Evolutionary conservation across 177 flowering plant species (phyloP).

Genomic region (Vitis hybrid): DNA sequence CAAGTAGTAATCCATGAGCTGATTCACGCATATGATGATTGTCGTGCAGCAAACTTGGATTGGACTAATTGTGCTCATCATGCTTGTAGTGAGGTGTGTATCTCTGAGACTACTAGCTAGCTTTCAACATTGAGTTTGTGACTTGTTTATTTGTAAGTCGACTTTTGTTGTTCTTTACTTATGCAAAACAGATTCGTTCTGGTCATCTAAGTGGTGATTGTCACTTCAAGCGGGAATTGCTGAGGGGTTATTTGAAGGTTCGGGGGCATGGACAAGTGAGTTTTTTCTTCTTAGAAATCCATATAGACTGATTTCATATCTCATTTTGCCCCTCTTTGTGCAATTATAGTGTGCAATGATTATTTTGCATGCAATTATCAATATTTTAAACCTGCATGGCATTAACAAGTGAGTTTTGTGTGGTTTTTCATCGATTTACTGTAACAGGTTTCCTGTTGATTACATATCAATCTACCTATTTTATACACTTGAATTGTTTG

Average conservation of each 20-base stretch:
- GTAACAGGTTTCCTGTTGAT: no score
- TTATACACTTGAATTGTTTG: no score
- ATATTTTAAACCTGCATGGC: no score
- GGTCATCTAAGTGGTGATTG: constrained; percentile 97
- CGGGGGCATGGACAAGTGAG: constrained; percentile 94
- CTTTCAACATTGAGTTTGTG: background rate
- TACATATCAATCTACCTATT: no score
- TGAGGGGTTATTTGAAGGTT: constrained; percentile 74
- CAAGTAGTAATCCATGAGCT: constrained; percentile 88
- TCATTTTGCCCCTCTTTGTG: no score
- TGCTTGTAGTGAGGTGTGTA: constrained; percentile 87
- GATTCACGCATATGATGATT: constrained; percentile 94
- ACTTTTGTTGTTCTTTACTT: background rate
- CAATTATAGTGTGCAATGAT: no score
- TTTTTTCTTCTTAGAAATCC: constrained; percentile 2
- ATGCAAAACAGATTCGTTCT: constrained; percentile 69
- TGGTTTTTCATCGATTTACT: no score
- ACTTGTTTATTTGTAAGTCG: background rate
- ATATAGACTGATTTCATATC: no score
- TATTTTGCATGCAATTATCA: no score
- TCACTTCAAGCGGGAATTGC: constrained; percentile 82
- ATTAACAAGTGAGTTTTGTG: no score
- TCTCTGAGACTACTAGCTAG: background rate
- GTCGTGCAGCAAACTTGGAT: constrained; percentile 81
- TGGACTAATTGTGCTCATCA: constrained; percentile 95